Conservation (phyloP, 1,139 yeast genomes). For the Protomyces inundatus region DNA sequence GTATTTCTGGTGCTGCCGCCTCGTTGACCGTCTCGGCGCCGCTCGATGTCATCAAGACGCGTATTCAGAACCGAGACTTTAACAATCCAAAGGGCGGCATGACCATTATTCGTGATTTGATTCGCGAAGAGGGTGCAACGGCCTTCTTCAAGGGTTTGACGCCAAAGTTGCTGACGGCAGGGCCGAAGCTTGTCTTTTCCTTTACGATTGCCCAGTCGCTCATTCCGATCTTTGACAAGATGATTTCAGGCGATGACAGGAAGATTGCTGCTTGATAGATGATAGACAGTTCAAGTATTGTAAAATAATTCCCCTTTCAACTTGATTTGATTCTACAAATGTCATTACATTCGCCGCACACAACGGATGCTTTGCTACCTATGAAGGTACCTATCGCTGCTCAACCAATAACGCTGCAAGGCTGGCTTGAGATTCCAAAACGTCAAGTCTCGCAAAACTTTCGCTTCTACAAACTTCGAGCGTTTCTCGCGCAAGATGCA, state of each 20-base stretch:
- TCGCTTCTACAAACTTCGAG: conserved; percentile 23
- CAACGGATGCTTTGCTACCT: background rate
- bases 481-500: background rate
- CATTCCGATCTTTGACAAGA: conserved; percentile 88
- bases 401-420: background rate
- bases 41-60: conserved; percentile 93
- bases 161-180: conserved; percentile 93
- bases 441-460: conserved; percentile 21
- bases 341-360: background rate
- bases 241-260: conserved; percentile 34
- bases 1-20: conserved; percentile 97
- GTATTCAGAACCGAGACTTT: conserved; percentile 94
- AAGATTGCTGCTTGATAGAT: background rate
- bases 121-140: conserved; percentile 76
- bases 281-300: background rate
- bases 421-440: conserved; percentile 26
- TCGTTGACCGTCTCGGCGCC: conserved; percentile 97
- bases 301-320: background rate
- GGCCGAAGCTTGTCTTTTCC: conserved; percentile 87
- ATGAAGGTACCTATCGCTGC: background rate
- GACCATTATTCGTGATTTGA: conserved; percentile 86
- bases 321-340: background rate
- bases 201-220: conserved; percentile 94
- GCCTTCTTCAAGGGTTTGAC: conserved; percentile 97
- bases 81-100: conserved; percentile 94